Conservation (phyloP, 805 yeast species). For the Sungouiozyma intestinalis region DNA sequence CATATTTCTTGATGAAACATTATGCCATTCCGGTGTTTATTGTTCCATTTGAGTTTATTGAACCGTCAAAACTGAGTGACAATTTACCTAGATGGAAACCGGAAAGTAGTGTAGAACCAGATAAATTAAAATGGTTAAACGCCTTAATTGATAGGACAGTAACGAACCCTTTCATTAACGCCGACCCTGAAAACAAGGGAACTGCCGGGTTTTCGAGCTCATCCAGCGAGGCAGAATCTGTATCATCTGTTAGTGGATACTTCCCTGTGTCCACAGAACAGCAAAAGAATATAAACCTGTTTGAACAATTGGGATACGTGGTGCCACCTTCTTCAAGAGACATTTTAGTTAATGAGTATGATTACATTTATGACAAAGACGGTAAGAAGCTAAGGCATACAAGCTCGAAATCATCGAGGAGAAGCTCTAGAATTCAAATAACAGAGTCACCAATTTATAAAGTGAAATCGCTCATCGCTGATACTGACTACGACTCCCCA, state of each 20-base stretch:
- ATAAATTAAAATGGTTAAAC: constrained; percentile 10
- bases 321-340: constrained; percentile 20
- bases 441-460: constrained; percentile 18
- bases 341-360: constrained; percentile 5
- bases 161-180: constrained; percentile 16
- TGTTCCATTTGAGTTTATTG: constrained; percentile 27
- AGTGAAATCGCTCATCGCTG: constrained; percentile 24
- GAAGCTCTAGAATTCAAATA: constrained; percentile 23
- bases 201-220: background rate
- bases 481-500: constrained; percentile 7
- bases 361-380: constrained; percentile 6
- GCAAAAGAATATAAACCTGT: constrained; percentile 15
- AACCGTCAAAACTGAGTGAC: constrained; percentile 19
- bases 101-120: constrained; percentile 1
- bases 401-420: constrained; percentile 13
- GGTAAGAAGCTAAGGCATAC: constrained; percentile 8
- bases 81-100: constrained; percentile 1
- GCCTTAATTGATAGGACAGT: constrained; percentile 12
- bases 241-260: constrained; percentile 18
- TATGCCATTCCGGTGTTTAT: constrained; percentile 21
- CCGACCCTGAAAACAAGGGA: background rate
- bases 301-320: constrained; percentile 24
- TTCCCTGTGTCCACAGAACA: constrained; percentile 21
- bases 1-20: constrained; percentile 25
- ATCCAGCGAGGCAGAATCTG: constrained; percentile 9